A percentile compares a stretch with the other conserved stretches of the same genome.
Conservation (phyloP, 805 yeast genomes). For the Candida gorgasii region DNA sequence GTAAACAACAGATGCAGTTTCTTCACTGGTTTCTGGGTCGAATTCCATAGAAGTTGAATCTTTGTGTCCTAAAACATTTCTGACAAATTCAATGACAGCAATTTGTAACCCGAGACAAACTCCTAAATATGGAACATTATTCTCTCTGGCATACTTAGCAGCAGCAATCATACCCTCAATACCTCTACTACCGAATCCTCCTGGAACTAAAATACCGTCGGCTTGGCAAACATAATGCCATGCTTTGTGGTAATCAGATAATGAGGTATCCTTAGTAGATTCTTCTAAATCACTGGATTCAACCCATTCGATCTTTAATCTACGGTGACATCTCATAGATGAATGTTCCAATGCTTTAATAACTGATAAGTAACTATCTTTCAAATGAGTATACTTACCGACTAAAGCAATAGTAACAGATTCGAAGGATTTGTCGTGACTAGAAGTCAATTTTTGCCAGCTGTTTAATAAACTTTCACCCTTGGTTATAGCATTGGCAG, state of each 20-base stretch:
- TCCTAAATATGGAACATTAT: constrained; percentile 91
- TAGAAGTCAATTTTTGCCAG: constrained; percentile 80
- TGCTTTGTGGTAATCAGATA: constrained; percentile 85
- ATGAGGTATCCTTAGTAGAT: constrained; percentile 59
- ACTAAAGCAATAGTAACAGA: constrained; percentile 93
- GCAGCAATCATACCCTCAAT: constrained; percentile 98
- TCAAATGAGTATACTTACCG: constrained; percentile 94
- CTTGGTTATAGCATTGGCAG: constrained; percentile 49
- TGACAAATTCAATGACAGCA: constrained; percentile 91
- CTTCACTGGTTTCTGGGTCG: constrained; percentile 58
- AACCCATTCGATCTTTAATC: constrained; percentile 90
- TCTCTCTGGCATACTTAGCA: constrained; percentile 97
- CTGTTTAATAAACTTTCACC: constrained; percentile 71
- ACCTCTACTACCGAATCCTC: constrained; percentile 97
- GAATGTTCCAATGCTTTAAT: constrained; percentile 95
- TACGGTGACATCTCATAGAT: constrained; percentile 84
- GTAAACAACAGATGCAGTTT: constrained; percentile 78
- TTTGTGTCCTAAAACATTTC: constrained; percentile 70
- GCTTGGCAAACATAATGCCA: constrained; percentile 94
- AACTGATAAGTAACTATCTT: constrained; percentile 93
- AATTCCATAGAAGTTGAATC: constrained; percentile 84
- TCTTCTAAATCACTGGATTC: constrained; percentile 90
- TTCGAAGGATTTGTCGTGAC: constrained; percentile 81
- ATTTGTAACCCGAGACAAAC: constrained; percentile 97
- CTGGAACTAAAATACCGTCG: constrained; percentile 96